Base-by-base conservation (phyloP, 2,329 filamentous ascomycete genomes). In the Chaetomiaceae sp. region DNA sequence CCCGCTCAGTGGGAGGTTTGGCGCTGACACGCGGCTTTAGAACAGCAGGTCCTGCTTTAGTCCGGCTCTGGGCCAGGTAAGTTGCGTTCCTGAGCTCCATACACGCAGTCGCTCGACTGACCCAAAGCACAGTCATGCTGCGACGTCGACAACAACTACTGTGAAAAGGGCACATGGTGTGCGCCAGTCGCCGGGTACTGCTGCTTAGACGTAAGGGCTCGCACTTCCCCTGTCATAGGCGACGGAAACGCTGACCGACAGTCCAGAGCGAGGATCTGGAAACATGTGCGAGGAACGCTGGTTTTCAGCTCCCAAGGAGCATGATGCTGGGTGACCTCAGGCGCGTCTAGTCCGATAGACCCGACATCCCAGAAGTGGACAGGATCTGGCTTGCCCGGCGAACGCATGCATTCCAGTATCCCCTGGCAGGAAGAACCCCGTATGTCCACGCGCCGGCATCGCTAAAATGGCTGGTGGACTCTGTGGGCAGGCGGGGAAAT, bases 121-220 rank as follows among this genome's bases (percentile, higher is more conserved):
- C 36, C 36, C 15, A 39, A 4, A 17, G 12, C 5, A 9, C 43
- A 72, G 71, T 64, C 68, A 27, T 72, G 71, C 49, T 72, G 70
- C 49, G 34, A 53, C 8, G 46, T 57, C 17, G 70, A 72, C 37
- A 63, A 61, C 33, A 69, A 68, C 2, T 72, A 66, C 59, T 73
- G 71, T 52, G 62, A 64, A 2, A 51, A 53, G 9, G 69, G 69
- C 6, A 66, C 65, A 29, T 70, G 67, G 56, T 72, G 70, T 47
- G 70, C 70, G 6, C 70, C 71, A 0, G 66, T 71, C 6, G 63
- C 66, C 2, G 70, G 69, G 3, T 71, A 66, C 54, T 73, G 71
- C 51, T 73, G 71, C 50, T 48, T 64, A 4, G 66, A 71, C 44
- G 69, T 72, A 65, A 33, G 66, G 53, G 5, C 40, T 27, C 9